These are phyloP conservation scores for Nemania diffusa DNA, from an alignment of 2,329 filamentous ascomycete species.

Conservation along the genomic window DNA sequence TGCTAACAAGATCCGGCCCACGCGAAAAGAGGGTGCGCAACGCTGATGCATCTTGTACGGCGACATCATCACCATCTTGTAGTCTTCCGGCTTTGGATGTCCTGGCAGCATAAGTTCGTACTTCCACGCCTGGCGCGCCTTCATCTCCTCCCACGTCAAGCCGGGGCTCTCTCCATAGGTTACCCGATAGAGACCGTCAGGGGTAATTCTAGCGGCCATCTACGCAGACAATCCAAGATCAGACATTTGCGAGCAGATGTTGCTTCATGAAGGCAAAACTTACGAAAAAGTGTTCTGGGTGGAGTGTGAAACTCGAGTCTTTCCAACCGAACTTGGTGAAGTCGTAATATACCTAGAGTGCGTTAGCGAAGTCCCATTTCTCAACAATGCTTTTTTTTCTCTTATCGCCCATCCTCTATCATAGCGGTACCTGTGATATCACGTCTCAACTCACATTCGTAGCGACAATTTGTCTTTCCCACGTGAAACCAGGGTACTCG, in stretches of 20 bases:
- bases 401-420: background rate
- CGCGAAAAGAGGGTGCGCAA: slow-evolving; percentile 66
- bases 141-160: slow-evolving; percentile 63
- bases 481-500: slow-evolving; percentile 69
- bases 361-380: slow-evolving; percentile 25
- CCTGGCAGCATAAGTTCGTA: slow-evolving; percentile 69
- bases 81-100: slow-evolving; percentile 66
- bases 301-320: slow-evolving; percentile 69
- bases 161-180: slow-evolving; percentile 69
- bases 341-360: slow-evolving; percentile 67
- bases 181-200: slow-evolving; percentile 70
- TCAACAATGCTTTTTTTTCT: background rate
- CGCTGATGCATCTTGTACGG: slow-evolving; percentile 72
- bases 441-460: slow-evolving; percentile 61
- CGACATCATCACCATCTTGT: slow-evolving; percentile 65
- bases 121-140: slow-evolving; percentile 63
- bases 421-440: background rate
- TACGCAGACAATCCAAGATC: slow-evolving; percentile 43
- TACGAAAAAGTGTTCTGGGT: slow-evolving; percentile 67
- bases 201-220: slow-evolving; percentile 70
- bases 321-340: slow-evolving; percentile 64
- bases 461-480: slow-evolving; percentile 69
- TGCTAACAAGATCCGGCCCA: slow-evolving; percentile 65
- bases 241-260: background rate
- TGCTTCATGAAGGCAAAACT: slow-evolving; percentile 27